These are phyloP conservation scores for Trichoderma sp. DNA, from an alignment of 2,329 filamentous ascomycete species.

Conservation along the genomic window DNA sequence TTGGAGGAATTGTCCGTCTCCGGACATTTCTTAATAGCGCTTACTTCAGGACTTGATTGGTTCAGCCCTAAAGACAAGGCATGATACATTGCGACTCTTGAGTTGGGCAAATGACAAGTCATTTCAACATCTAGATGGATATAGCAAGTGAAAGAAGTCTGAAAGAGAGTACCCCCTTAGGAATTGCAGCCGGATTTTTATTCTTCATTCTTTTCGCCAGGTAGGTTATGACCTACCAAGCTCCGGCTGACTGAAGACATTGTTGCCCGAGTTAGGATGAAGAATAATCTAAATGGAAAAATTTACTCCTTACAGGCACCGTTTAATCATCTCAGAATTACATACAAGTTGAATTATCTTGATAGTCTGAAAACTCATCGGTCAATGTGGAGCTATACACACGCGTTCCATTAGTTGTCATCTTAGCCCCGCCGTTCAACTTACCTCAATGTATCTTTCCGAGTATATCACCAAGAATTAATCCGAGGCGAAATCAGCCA, in stretches of 20 bases:
- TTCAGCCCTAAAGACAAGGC: neutral
- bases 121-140: neutral
- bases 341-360: neutral
- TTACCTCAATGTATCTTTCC: neutral
- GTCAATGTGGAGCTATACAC: neutral
- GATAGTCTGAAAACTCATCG: neutral
- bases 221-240: neutral
- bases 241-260: neutral
- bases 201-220: neutral
- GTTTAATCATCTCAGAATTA: neutral
- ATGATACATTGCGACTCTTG: neutral
- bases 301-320: neutral
- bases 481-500: neutral
- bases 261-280: neutral
- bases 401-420: neutral
- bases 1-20: neutral
- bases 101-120: neutral
- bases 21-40: neutral
- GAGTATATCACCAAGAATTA: conserved; percentile 1
- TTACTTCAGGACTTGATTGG: neutral
- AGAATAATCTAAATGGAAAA: neutral
- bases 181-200: neutral
- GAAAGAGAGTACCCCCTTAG: neutral
- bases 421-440: neutral
- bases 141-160: neutral